Evolutionary conservation across 2,329 filamentous ascomycete genomes (phyloP), one percentile per base, ranked within the genome.

Genomic region (Sporothrix variecibatus): DNA sequence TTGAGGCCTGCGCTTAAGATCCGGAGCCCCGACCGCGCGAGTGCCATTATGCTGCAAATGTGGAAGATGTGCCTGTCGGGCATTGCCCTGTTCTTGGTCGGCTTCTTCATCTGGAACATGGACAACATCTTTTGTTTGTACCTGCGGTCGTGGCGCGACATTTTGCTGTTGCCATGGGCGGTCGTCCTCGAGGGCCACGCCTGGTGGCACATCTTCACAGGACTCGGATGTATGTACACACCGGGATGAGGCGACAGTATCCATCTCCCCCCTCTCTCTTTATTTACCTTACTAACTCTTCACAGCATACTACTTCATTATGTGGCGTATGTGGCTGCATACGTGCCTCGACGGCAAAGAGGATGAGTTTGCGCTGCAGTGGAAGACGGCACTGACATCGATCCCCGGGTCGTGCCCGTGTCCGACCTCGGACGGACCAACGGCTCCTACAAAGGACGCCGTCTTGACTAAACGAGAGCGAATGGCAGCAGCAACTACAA

Each of bases 261-360:
- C 49, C 49, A 20, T n/a, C 17, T 7, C 51, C 56, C 9, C 23
- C 23, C 58, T 5, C 5, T 49, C 51, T 60, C 28, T 40, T 71
- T 31, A 0, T 0, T 15, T 12, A 6, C 8, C 1, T 15, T 11
- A 40, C 46, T 56, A 53, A 75, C 71, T 31, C 5, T 0, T 73
- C 5, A 15, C 62, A 80, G 93, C 93, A 20, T 97, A 97, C 81
- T 92, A 92, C 80, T 94, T 95, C 80, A 94, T 97, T 77, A 85
- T 90, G 17, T 97, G 94, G 93, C 92, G 93, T 3, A 90, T 95
- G 34, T 95, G 93, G 91, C 86, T 96, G 23, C 89, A 93, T 56
- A 90, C 92, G 76, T 94, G 93, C 78, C 84, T 96, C 69, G 93
- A 94, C 76, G 89, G 90, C 3, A 87, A 87, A 64, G 92, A 94